phyloP scores from a whole-genome alignment of 495 filamentous ascomycete species.

The Pseudoneurospora amorphoporcata region DNA sequence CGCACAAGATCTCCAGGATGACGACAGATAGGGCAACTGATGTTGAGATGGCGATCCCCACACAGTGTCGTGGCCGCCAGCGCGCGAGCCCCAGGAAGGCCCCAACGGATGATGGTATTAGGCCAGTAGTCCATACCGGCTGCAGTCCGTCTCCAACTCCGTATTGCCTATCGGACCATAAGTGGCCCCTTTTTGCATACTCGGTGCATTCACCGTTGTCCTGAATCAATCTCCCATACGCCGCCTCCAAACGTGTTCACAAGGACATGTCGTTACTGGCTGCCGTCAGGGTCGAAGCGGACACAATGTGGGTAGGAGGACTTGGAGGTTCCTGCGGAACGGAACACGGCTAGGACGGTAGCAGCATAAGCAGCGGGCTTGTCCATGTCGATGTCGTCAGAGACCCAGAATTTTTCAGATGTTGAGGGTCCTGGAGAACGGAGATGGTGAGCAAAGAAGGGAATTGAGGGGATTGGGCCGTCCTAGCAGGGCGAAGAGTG shows the following conservation, averaged over 20 bases:
- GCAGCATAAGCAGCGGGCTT: background rate
- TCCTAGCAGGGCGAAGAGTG: background rate
- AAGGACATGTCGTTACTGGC: too few species aligned
- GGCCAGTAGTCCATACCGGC: background rate
- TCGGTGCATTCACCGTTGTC: background rate
- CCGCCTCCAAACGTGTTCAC: background rate
- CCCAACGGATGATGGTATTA: background rate
- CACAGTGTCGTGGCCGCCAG: background rate
- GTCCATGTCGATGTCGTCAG: conserved; percentile 23
- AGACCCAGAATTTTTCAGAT: background rate
- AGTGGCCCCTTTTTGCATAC: background rate
- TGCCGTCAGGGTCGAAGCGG: background rate
- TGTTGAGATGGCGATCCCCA: background rate
- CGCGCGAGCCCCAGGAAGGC: background rate
- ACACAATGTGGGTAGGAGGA: background rate
- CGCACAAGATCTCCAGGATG: background rate
- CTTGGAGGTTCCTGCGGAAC: background rate
- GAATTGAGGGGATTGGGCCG: background rate
- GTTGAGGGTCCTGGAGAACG: background rate
- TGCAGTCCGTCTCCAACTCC: background rate
- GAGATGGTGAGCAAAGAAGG: background rate
- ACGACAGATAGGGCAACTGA: background rate
- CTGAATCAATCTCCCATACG: background rate
- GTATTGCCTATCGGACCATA: background rate
- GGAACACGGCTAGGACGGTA: background rate